Conservation (phyloP, 2,329 filamentous ascomycete species). For the Aspergillus piperis region DNA sequence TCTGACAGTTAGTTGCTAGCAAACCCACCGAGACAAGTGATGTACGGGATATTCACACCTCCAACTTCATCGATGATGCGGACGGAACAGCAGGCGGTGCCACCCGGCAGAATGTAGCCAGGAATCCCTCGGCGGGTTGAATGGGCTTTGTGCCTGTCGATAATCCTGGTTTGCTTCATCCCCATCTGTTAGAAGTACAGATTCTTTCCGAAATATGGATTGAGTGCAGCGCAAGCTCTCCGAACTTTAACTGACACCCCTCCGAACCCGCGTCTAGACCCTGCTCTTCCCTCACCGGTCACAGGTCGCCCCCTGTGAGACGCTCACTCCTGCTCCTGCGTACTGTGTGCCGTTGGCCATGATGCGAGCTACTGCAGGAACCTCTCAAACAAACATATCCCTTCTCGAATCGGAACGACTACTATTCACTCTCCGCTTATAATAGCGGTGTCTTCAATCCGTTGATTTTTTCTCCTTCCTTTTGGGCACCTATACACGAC, state of each 20-base stretch:
- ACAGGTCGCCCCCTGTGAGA: slow-evolving; percentile 4
- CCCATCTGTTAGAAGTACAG: background rate
- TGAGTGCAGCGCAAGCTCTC: background rate
- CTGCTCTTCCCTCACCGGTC: slow-evolving; percentile 1
- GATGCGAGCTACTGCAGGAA: slow-evolving; percentile 32
- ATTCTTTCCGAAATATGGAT: background rate
- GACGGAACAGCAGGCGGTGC: slow-evolving; percentile 13
- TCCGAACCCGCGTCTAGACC: background rate
- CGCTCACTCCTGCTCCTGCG: slow-evolving; percentile 12
- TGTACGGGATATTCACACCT: background rate
- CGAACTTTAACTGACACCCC: background rate
- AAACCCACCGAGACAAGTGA: background rate
- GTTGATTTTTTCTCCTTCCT: slow-evolving; percentile 3
- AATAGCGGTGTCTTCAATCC: slow-evolving; percentile 2
- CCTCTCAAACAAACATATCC: slow-evolving; percentile 25
- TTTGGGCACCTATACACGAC: background rate
- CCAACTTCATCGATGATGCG: background rate
- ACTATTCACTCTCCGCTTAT: slow-evolving; percentile 8
- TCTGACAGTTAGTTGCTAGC: background rate
- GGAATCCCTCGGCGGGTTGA: background rate
- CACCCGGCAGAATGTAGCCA: slow-evolving; percentile 8
- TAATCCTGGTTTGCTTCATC: background rate
- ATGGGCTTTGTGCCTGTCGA: background rate
- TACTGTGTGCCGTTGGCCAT: slow-evolving; percentile 24
- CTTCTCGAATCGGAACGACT: slow-evolving; percentile 18